phyloP scores from a whole-genome alignment of 257 asterid genomes.

The Capsicum rhomboideum region DNA sequence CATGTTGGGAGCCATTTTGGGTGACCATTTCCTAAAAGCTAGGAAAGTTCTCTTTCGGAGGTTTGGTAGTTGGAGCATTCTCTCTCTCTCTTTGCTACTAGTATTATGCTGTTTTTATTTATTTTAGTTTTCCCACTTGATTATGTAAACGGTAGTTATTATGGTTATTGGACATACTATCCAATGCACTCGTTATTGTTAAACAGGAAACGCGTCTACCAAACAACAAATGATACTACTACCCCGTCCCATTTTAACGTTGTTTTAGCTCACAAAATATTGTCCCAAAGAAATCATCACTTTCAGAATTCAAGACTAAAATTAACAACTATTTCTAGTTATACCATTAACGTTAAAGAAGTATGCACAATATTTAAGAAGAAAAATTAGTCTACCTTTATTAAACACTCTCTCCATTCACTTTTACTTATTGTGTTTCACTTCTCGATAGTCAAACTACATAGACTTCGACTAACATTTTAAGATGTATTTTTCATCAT shows the following conservation, averaged over 20 bases:
- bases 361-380: background rate
- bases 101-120: background rate
- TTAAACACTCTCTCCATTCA: no score
- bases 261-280: background rate
- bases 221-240: background rate
- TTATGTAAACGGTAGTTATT: conserved; percentile 25
- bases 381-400: background rate
- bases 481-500: no score
- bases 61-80: background rate
- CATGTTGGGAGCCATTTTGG: conserved; percentile 33
- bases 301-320: background rate
- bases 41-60: background rate
- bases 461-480: no score
- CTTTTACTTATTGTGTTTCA: no score
- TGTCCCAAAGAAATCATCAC: background rate
- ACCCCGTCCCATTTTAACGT: background rate
- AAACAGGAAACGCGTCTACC: background rate
- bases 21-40: conserved; percentile 52
- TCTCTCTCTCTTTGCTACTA: background rate
- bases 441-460: no score
- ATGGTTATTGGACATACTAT: conserved; percentile 24
- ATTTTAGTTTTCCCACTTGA: background rate
- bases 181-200: background rate
- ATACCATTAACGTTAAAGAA: background rate
- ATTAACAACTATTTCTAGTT: background rate